These are phyloP conservation scores for Zymoseptoria brevis DNA, from an alignment of 2,329 filamentous ascomycete species.

Conservation along the genomic window DNA sequence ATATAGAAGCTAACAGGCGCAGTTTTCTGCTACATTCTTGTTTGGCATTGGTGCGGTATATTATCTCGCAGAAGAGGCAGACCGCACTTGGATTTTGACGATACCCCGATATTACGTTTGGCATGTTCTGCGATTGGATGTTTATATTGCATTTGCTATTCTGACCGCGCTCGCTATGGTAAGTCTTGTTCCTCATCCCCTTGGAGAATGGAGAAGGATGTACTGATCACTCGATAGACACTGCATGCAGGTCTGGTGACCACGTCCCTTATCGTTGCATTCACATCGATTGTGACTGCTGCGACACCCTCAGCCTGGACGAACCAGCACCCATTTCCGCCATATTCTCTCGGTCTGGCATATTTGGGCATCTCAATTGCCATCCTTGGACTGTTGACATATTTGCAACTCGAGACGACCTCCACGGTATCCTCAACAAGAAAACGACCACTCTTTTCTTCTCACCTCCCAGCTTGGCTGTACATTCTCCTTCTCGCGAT, in stretches of 20 bases:
- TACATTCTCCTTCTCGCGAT: constrained; percentile 35
- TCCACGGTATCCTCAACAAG: constrained; percentile 3
- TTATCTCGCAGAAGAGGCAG: constrained; percentile 30
- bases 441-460: constrained; percentile 7
- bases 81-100: constrained; percentile 33
- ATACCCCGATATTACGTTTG: constrained; percentile 32
- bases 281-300: constrained; percentile 28
- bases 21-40: constrained; percentile 33
- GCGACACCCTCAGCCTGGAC: constrained; percentile 28
- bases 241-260: constrained; percentile 33
- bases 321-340: constrained; percentile 27
- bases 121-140: constrained; percentile 26
- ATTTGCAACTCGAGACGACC: constrained; percentile 19
- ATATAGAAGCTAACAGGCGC: background rate
- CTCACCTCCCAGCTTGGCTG: constrained; percentile 22
- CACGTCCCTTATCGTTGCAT: constrained; percentile 34
- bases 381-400: constrained; percentile 27
- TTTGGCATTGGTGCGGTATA: constrained; percentile 30
- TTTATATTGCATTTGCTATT: constrained; percentile 21
- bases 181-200: too few relatives aligned
- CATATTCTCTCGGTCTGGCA: constrained; percentile 14
- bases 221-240: constrained; percentile 27
- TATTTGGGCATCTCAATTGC: constrained; percentile 17
- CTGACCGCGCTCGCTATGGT: constrained; percentile 25
- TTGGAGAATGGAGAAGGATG: too few relatives aligned